Evolutionary conservation across 805 yeast genomes (phyloP), one percentile per base, ranked within the genome.

Genomic region (Saturnispora bothae): DNA sequence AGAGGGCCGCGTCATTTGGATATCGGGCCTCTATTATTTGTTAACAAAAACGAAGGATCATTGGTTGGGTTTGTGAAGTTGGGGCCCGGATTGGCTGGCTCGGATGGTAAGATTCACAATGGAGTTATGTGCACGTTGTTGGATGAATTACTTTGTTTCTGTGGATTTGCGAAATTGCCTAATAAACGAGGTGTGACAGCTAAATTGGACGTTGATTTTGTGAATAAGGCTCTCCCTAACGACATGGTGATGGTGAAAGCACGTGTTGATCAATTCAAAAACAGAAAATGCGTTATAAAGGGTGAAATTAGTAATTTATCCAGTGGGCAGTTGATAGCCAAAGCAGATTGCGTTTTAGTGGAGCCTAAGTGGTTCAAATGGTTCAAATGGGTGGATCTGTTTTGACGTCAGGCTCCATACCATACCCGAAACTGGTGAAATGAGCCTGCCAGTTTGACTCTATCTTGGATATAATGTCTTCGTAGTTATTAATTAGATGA

Each of bases 181-280:
- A 74, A 77, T 41, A 71, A 76, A 40, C 67, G 80, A 36, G 98
- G 97, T 12, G 95, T 92, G 18, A 89, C 98, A 0, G 98, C 95
- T 0, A 69, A 67, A 36, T 63, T 89, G 31, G 59, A 69, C 3
- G 64, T 89, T 7, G 66, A 80, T 37, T 89, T 84, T 57, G 43
- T 53, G n/a, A 67, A 68, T 30, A 69, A 67, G 45, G 81, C 78
- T 28, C 68, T 66, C 2, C 79, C 86, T 0, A 71, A 75, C 42
- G 64, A 78, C 17, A 73, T 78, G 8, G 72, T 86, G 2, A 64
- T 84, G 12, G 58, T 92, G 34, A 65, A 65, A 31, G 94, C 94
- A 0, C 64, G 70, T 32, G 86, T 88, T 1, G 56, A 56, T 1
- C 74, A 80, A 49, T 51, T 59, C 10, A 78, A 78, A 43, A 96